Evolutionary conservation across 306 rosid genomes (phyloP).

Genomic region (Luffa acutangula): DNA sequence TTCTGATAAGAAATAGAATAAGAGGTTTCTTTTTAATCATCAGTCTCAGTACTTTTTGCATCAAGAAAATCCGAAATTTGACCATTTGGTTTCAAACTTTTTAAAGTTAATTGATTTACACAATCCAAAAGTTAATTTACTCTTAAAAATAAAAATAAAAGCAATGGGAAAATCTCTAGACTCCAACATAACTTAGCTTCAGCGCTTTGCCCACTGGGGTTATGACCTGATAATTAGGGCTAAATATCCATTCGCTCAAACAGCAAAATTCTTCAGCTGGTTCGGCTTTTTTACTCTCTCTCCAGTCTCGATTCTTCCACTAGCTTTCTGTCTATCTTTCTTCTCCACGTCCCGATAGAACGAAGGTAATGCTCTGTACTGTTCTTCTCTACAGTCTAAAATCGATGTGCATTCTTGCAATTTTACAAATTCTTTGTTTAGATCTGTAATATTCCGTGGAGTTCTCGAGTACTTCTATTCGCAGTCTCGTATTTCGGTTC

Average conservation of each 20-base stretch:
- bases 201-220: not conserved
- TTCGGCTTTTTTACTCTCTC: not conserved
- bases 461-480: not conserved
- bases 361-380: not conserved
- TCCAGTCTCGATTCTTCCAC: not conserved
- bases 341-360: not conserved
- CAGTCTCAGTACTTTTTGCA: no score
- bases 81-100: no score
- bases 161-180: not conserved
- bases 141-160: not conserved
- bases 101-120: no score
- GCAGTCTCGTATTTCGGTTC: not conserved
- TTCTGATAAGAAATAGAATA: no score
- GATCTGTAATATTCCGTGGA: not conserved
- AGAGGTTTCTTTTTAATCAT: no score
- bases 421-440: not conserved
- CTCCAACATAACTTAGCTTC: not conserved
- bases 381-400: not conserved
- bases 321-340: not conserved
- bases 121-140: no score
- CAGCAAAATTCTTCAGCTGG: not conserved
- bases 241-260: not conserved
- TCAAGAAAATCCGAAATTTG: no score
- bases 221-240: not conserved
- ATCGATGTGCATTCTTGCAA: not conserved